Conservation (phyloP, 2,329 filamentous ascomycete genomes). For the Phoma sp. region DNA sequence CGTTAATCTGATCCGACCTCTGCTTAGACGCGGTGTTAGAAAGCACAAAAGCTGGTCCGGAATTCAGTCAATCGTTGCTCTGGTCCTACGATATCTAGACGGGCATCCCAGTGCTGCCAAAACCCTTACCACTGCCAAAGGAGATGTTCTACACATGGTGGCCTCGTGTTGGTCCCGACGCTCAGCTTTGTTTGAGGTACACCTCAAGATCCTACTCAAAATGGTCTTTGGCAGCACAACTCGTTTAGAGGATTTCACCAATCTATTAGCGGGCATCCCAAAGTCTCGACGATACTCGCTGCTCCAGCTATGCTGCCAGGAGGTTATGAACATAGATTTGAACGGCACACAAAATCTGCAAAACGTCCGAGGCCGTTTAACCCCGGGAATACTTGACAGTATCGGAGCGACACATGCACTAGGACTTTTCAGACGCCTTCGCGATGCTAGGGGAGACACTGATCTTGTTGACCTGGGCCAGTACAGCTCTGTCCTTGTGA, state of each 20-base stretch:
- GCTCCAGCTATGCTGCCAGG: slow-evolving; percentile 25
- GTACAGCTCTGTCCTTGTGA: slow-evolving; percentile 10
- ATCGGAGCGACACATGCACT: slow-evolving; percentile 26
- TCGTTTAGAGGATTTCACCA: slow-evolving; percentile 5
- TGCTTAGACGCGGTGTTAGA: slow-evolving; percentile 29
- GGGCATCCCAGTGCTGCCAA: slow-evolving; percentile 15
- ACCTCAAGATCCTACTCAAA: slow-evolving; percentile 15
- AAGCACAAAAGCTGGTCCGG: slow-evolving; percentile 23
- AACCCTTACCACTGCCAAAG: slow-evolving; percentile 6
- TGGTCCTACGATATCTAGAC: slow-evolving; percentile 26
- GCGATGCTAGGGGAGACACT: slow-evolving; percentile 24
- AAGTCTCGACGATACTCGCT: slow-evolving; percentile 25
- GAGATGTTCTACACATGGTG: slow-evolving; percentile 27
- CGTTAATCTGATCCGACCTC: slow-evolving; percentile 24
- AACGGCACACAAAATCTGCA: slow-evolving; percentile 25
- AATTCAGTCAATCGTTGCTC: slow-evolving; percentile 25
- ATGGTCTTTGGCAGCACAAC: background rate
- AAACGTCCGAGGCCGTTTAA: slow-evolving; percentile 7
- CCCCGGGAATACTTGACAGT: slow-evolving; percentile 8
- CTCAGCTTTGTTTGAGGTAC: slow-evolving; percentile 28
- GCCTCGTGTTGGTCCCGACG: slow-evolving; percentile 33
- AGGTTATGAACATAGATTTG: slow-evolving; percentile 21
- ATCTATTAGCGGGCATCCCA: slow-evolving; percentile 13
- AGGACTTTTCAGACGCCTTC: slow-evolving; percentile 28
- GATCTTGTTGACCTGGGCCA: slow-evolving; percentile 14